Percentiles rank a stretch among this genome's conserved stretches.
Conservation (phyloP, 1,139 yeast genomes). For the Candida dubliniensis region DNA sequence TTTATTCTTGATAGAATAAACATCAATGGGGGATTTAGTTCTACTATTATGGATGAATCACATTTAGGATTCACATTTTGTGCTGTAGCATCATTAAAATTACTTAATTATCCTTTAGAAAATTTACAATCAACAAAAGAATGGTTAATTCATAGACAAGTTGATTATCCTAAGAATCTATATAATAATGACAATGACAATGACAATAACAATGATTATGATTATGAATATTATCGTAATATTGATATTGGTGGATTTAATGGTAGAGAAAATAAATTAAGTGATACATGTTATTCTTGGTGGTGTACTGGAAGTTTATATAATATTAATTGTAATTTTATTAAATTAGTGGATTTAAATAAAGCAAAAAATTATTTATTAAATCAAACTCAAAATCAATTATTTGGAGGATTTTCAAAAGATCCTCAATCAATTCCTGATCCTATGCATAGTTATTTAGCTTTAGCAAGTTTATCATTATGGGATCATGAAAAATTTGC, state of each 20-base stretch:
- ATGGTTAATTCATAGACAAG: conserved; percentile 70
- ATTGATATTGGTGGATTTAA: conserved; percentile 78
- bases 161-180: conserved; percentile 32
- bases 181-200: conserved; percentile 16
- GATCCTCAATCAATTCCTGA: conserved; percentile 63
- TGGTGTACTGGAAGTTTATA: conserved; percentile 74
- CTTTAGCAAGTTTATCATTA: conserved; percentile 56
- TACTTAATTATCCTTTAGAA: conserved; percentile 34
- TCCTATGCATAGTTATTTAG: conserved; percentile 66
- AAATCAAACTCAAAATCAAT: conserved; percentile 56
- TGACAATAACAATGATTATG: conserved; percentile 13
- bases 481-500: conserved; percentile 26
- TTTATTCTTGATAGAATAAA: conserved; percentile 48
- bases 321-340: conserved; percentile 30
- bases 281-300: conserved; percentile 91
- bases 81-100: conserved; percentile 63
- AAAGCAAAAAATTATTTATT: conserved; percentile 50
- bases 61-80: conserved; percentile 91
- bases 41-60: conserved; percentile 52
- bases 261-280: conserved; percentile 81
- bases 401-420: conserved; percentile 85
- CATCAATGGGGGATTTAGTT: conserved; percentile 66
- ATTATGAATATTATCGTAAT: conserved; percentile 37
- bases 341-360: conserved; percentile 35
- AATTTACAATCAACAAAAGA: conserved; percentile 38